Evolutionary conservation across 2,329 filamentous ascomycete species (phyloP).

Genomic region (Fusarium sp.): DNA sequence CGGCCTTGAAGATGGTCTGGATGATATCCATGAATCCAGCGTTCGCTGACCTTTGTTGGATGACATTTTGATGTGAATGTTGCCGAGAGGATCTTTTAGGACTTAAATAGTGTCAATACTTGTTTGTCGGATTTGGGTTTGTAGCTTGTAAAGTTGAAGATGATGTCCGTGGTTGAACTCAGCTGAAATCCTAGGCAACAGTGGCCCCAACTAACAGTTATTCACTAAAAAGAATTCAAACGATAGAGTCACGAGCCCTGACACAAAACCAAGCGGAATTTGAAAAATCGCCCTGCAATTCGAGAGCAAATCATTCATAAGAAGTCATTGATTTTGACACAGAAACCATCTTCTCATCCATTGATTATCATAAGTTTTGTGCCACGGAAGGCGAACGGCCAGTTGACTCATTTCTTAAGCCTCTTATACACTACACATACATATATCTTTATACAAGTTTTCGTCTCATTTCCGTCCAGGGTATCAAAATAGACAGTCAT

Average conservation of each 20-base stretch:
- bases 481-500: constrained; percentile 37
- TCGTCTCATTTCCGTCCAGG: constrained; percentile 19
- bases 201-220: constrained; percentile 14
- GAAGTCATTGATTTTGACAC: background rate
- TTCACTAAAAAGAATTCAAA: constrained; percentile 3
- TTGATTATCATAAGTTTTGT: background rate
- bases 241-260: background rate
- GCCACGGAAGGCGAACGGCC: background rate
- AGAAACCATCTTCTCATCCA: background rate
- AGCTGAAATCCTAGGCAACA: constrained; percentile 37
- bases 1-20: constrained; percentile 14
- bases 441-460: constrained; percentile 14
- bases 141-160: background rate
- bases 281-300: background rate
- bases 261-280: background rate
- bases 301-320: background rate
- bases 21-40: constrained; percentile 47
- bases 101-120: background rate
- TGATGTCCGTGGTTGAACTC: constrained; percentile 9
- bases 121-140: background rate
- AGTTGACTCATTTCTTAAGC: background rate
- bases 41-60: constrained; percentile 41
- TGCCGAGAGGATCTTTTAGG: background rate
- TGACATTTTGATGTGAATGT: constrained; percentile 10
- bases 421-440: background rate